Conservation (phyloP, 1,139 yeast species). For the Taphrina sp. region DNA sequence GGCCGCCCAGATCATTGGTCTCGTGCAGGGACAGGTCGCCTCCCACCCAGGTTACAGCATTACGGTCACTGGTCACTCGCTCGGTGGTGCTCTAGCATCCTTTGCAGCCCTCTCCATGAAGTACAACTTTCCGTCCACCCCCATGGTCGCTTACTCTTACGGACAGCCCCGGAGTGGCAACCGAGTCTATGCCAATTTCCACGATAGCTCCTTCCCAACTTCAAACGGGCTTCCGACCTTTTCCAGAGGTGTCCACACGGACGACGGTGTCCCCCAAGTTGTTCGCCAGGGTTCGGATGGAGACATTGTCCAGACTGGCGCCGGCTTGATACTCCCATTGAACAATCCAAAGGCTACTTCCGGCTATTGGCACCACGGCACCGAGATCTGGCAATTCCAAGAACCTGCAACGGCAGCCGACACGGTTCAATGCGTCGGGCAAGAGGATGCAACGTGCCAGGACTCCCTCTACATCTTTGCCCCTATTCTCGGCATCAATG, state of each 20-base stretch:
- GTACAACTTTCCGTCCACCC: background rate
- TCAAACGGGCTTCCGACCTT: background rate
- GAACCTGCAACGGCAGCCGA: constrained; percentile 5
- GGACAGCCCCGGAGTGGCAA: constrained; percentile 1
- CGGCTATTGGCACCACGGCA: constrained; percentile 6
- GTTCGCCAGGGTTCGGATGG: constrained; percentile 2
- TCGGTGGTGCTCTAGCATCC: constrained; percentile 69
- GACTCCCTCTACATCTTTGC: constrained; percentile 3
- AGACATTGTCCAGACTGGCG: background rate
- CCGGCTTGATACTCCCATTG: background rate
- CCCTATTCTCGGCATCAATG: background rate
- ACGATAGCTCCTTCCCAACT: background rate
- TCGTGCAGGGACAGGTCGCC: constrained; percentile 8
- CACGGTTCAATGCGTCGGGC: constrained; percentile 1
- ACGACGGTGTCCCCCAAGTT: constrained; percentile 3
- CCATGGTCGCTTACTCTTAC: constrained; percentile 1
- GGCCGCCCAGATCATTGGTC: background rate
- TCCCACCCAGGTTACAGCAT: constrained; percentile 52
- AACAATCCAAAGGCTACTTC: constrained; percentile 3
- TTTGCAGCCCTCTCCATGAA: constrained; percentile 1
- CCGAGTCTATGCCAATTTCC: background rate
- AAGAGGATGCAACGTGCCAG: background rate
- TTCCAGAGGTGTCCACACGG: background rate
- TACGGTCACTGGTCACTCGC: constrained; percentile 64
- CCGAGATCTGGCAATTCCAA: constrained; percentile 6